phyloP scores from a whole-genome alignment of 805 yeast species.

The Clavispora santaluciae region DNA sequence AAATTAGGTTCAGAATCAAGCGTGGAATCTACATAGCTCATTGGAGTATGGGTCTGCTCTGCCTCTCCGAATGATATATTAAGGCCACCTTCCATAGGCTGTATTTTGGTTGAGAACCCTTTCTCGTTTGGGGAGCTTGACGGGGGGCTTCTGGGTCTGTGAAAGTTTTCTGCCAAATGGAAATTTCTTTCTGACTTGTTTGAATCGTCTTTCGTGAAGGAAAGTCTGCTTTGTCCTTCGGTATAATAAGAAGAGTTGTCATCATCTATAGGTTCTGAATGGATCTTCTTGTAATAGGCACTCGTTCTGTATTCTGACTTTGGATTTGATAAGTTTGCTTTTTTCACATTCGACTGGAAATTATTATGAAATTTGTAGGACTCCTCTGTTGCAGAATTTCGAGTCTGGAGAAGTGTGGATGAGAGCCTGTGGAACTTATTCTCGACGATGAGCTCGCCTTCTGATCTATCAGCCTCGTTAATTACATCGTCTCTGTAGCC shows the following conservation, averaged over 20 bases:
- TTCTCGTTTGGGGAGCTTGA: neutral
- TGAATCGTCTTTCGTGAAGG: neutral
- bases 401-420: constrained; percentile 29
- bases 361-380: constrained; percentile 34
- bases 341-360: constrained; percentile 36
- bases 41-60: neutral
- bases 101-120: neutral
- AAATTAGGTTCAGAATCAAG: neutral
- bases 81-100: neutral
- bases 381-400: constrained; percentile 30
- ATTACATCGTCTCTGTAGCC: constrained; percentile 5
- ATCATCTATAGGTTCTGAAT: constrained; percentile 14
- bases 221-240: neutral
- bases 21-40: neutral
- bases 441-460: neutral
- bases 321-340: constrained; percentile 15
- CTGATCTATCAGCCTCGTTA: neutral
- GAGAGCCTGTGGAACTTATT: constrained; percentile 34
- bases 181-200: neutral
- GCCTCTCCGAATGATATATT: neutral
- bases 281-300: constrained; percentile 29
- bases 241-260: constrained; percentile 2
- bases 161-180: neutral
- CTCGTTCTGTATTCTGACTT: constrained; percentile 19
- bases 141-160: neutral